A percentile compares a stretch with the other conserved stretches of the same genome.
Conservation (phyloP, 2,329 filamentous ascomycete species). For the Arthroderma sp. region DNA sequence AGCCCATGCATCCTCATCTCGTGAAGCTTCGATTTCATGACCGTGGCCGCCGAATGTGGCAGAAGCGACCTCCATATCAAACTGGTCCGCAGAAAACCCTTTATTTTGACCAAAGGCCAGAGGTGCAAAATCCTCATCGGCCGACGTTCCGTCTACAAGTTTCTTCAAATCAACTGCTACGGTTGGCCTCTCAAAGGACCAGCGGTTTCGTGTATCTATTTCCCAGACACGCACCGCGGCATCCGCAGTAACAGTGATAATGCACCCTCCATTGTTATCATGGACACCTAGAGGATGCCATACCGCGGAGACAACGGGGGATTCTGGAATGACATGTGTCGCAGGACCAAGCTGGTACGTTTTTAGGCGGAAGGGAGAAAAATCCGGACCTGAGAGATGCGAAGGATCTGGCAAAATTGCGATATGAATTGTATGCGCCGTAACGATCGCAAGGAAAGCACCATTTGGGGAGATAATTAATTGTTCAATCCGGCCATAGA, state of each 20-base stretch:
- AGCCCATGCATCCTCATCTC: slow-evolving; percentile 59
- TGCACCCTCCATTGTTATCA: slow-evolving; percentile 51
- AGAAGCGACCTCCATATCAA: slow-evolving; percentile 88
- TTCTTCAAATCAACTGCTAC: slow-evolving; percentile 81
- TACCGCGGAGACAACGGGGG: slow-evolving; percentile 64
- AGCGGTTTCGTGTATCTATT: slow-evolving; percentile 66
- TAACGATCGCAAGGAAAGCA: slow-evolving; percentile 72
- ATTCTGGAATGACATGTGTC: slow-evolving; percentile 75
- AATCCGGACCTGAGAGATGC: slow-evolving; percentile 58
- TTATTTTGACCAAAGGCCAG: slow-evolving; percentile 61
- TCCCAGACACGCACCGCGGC: slow-evolving; percentile 87
- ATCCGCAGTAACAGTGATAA: slow-evolving; percentile 81
- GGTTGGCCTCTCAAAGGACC: slow-evolving; percentile 73
- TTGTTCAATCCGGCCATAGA: slow-evolving; percentile 72
- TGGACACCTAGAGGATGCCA: slow-evolving; percentile 84
- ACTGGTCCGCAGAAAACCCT: slow-evolving; percentile 73
- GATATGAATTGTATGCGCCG: slow-evolving; percentile 77
- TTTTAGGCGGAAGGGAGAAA: slow-evolving; percentile 60
- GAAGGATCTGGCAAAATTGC: slow-evolving; percentile 70
- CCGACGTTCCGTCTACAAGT: slow-evolving; percentile 67
- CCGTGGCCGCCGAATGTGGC: slow-evolving; percentile 72
- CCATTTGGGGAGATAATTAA: slow-evolving; percentile 71
- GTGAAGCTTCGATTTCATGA: slow-evolving; percentile 20
- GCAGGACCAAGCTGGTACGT: slow-evolving; percentile 87
- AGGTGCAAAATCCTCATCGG: slow-evolving; percentile 72